These are phyloP conservation scores for Kodamaea plutei DNA, from an alignment of 1,139 yeast genomes.

Conservation along the genomic window DNA sequence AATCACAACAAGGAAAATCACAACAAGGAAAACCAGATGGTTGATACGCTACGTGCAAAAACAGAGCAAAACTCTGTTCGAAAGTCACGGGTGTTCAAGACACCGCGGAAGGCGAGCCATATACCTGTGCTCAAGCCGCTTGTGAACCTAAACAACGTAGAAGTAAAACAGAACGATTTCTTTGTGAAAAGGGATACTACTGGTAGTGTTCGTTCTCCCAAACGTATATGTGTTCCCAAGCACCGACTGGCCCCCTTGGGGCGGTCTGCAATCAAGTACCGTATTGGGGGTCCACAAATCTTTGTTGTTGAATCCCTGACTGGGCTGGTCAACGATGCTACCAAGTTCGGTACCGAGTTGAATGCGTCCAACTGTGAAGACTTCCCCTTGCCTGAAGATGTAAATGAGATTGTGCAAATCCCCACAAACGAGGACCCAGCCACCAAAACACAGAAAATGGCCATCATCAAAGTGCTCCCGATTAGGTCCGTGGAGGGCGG, in stretches of 20 bases:
- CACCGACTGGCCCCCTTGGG: slow-evolving; percentile 25
- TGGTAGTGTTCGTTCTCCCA: slow-evolving; percentile 22
- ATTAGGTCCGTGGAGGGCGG: slow-evolving; percentile 13
- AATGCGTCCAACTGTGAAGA: slow-evolving; percentile 63
- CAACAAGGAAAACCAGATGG: slow-evolving; percentile 33
- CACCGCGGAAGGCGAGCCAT: slow-evolving; percentile 17
- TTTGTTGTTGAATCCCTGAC: slow-evolving; percentile 65
- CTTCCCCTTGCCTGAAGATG: slow-evolving; percentile 57
- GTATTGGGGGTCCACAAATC: slow-evolving; percentile 16
- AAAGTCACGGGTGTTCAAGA: slow-evolving; percentile 22
- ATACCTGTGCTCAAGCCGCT: slow-evolving; percentile 33
- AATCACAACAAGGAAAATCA: slow-evolving; percentile 14
- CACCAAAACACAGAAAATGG: slow-evolving; percentile 32
- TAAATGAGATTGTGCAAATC: slow-evolving; percentile 60
- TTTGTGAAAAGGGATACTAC: slow-evolving; percentile 11
- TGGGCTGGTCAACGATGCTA: slow-evolving; percentile 65
- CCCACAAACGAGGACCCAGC: slow-evolving; percentile 48
- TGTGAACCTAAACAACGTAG: slow-evolving; percentile 19
- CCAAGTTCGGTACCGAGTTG: slow-evolving; percentile 71
- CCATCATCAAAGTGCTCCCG: slow-evolving; percentile 49
- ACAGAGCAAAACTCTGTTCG: slow-evolving; percentile 19
- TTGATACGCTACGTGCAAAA: slow-evolving; percentile 28
- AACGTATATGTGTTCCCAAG: slow-evolving; percentile 43
- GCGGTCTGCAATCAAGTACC: slow-evolving; percentile 40
- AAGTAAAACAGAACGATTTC: slow-evolving; percentile 14